Evolutionary conservation across 192 early-diverging fungal genomes (phyloP).

Genomic region (Coemansia sp.): DNA sequence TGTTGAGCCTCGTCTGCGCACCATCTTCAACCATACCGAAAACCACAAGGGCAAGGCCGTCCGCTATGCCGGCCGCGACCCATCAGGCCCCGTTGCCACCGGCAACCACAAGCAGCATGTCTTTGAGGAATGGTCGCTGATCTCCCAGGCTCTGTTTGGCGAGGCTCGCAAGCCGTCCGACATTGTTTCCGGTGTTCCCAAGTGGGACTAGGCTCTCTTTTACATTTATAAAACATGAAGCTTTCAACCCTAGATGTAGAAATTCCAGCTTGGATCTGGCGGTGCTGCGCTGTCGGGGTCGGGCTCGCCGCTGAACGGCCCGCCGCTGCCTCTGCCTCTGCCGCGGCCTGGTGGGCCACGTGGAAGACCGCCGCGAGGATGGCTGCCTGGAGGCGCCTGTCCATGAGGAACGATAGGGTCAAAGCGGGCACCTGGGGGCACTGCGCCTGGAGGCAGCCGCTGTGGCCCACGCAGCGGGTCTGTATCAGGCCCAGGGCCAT

Average conservation of each 20-base stretch:
- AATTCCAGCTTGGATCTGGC: conserved; percentile 37
- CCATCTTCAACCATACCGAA: conserved; percentile 70
- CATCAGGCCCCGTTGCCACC: conserved; percentile 85
- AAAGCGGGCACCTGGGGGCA: conserved; percentile 85
- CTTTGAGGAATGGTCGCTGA: conserved; percentile 73
- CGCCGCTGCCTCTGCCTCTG: conserved; percentile 1
- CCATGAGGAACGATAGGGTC: conserved; percentile 86
- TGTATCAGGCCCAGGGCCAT: conserved; percentile 8
- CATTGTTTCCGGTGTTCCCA: conserved; percentile 68
- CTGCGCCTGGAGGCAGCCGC: conserved; percentile 65
- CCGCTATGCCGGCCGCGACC: conserved; percentile 82
- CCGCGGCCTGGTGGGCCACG: conserved; percentile 8
- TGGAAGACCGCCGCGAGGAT: conserved; percentile 13
- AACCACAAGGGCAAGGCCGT: conserved; percentile 62
- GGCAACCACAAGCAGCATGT: conserved; percentile 95
- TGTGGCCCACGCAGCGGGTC: conserved; percentile 59
- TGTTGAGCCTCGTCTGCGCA: conserved; percentile 83
- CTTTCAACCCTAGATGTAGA: conserved; percentile 15
- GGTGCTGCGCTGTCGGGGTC: conserved; percentile 30
- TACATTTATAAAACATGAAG: conserved; percentile 1
- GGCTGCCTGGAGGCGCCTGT: conserved; percentile 11
- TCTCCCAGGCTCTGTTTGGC: conserved; percentile 70
- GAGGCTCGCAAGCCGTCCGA: conserved; percentile 63
- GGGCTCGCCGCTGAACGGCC: conserved; percentile 41
- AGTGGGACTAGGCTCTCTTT: conserved; percentile 53